Evolutionary conservation across 2,329 filamentous ascomycete genomes (phyloP).

Genomic region (Ophiostoma triangulosporum): DNA sequence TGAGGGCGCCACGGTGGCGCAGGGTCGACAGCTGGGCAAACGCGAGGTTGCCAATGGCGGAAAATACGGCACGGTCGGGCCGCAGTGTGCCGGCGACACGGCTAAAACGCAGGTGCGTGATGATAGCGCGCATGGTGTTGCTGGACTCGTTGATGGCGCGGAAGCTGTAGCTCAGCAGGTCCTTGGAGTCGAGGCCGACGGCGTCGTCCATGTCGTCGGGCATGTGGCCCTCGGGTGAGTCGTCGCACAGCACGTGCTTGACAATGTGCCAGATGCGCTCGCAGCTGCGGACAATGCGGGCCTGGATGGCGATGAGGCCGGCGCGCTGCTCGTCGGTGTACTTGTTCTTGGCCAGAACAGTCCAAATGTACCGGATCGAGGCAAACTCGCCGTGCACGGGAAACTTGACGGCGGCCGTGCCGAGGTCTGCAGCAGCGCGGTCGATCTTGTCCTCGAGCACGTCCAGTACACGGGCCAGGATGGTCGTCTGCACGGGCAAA

Average conservation of each 20-base stretch:
- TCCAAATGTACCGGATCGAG: conserved; percentile 48
- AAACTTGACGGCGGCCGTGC: conserved; percentile 48
- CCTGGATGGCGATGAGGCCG: conserved; percentile 30
- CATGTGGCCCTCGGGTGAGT: conserved; percentile 82
- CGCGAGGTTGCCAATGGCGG: conserved; percentile 55
- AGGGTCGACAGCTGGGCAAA: conserved; percentile 74
- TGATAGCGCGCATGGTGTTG: conserved; percentile 53
- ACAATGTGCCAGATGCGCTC: conserved; percentile 65
- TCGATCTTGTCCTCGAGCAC: conserved; percentile 52
- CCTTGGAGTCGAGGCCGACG: conserved; percentile 67
- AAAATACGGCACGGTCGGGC: conserved; percentile 42
- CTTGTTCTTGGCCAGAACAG: conserved; percentile 30
- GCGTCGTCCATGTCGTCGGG: conserved; percentile 61
- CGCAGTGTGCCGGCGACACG: conserved; percentile 30
- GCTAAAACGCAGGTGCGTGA: conserved; percentile 38
- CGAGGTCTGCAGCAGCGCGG: conserved; percentile 51
- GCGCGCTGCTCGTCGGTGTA: conserved; percentile 26
- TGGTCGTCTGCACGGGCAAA: conserved; percentile 27
- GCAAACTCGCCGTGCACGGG: conserved; percentile 60
- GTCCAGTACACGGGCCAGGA: conserved; percentile 45
- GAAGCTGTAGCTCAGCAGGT: conserved; percentile 88
- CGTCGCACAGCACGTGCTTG: conserved; percentile 69
- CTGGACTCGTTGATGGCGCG: conserved; percentile 88
- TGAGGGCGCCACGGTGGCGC: conserved; percentile 84
- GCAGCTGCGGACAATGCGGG: conserved; percentile 46